These are phyloP conservation scores for Stagonosporopsis chrysanthemi DNA, from an alignment of 2,329 filamentous ascomycete species.

Conservation along the genomic window DNA sequence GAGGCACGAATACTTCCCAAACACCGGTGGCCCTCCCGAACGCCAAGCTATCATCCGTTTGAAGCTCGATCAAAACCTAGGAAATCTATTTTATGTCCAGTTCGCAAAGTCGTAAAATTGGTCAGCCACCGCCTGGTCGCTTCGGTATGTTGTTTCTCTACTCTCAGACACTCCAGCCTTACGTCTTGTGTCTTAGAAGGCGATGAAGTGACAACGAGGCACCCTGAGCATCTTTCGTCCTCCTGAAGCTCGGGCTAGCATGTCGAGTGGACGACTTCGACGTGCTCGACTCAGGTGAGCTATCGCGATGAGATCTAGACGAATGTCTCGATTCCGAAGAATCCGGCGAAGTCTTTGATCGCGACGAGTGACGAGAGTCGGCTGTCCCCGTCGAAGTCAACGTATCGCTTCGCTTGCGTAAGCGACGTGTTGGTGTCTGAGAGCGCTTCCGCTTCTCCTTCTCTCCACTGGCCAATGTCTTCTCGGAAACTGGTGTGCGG, in stretches of 20 bases:
- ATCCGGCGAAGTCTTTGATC: slow-evolving; percentile 9
- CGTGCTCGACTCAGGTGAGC: slow-evolving; percentile 14
- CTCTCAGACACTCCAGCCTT: neutral
- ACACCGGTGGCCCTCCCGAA: neutral
- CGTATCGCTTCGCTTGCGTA: slow-evolving; percentile 35
- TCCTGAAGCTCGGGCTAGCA: slow-evolving; percentile 7
- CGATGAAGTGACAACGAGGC: slow-evolving; percentile 16
- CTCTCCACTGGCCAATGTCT: slow-evolving; percentile 7
- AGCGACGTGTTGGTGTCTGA: slow-evolving; percentile 16
- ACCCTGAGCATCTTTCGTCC: slow-evolving; percentile 12
- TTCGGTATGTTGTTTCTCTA: neutral
- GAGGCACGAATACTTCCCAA: neutral
- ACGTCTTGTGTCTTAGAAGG: slow-evolving; percentile 15
- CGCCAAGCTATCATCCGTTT: neutral
- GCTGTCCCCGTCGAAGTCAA: slow-evolving; percentile 25
- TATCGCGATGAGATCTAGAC: slow-evolving; percentile 12
- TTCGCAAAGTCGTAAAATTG: slow-evolving; percentile 14
- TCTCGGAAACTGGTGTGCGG: slow-evolving; percentile 14
- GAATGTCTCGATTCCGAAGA: slow-evolving; percentile 12
- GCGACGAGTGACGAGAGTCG: slow-evolving; percentile 20
- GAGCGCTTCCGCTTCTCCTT: slow-evolving; percentile 18
- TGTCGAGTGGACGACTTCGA: slow-evolving; percentile 19
- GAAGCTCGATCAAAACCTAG: too few relatives aligned
- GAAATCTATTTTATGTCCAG: neutral
- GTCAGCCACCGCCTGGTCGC: slow-evolving; percentile 4